Evolutionary conservation across 768 basidiomycete genomes (phyloP), one percentile per base, ranked within the genome.

Genomic region (Leccinellum rugosiceps): DNA sequence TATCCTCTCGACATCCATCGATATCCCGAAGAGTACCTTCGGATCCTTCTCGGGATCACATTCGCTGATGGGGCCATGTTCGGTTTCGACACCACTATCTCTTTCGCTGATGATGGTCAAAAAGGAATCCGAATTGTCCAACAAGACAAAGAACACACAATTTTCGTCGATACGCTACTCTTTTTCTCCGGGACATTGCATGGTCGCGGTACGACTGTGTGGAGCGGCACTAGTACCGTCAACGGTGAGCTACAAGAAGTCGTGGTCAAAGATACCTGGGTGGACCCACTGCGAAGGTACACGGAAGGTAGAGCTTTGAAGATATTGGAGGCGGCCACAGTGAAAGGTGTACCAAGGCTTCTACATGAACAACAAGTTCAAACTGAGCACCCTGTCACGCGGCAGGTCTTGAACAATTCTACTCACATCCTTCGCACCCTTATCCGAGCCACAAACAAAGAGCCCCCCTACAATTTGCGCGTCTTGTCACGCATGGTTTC

Each of bases 221-320:
- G 55, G 53, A 45, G 28, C 7, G n/a, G 34, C 6, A 30, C 0
- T 9, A 15, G 38, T 2, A 48, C 23, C 8, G 10, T n/a, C n/a
- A n/a, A 21, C 14, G 11, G 30, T 2, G 38, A 53, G 13, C 23
- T 13, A 3, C 10, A 44, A 17, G 55, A 58, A 15, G 60, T 58
- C 4, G 49, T 51, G 1, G 35, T 61, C 13, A 61, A 58, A 23
- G 52, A 61, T 21, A 23, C 43, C 3, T 61, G 53, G 45, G 34
- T 58, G 1, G 53, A 58, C n/a, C 60, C 46, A 1, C n/a, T 48
- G 5, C 13, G 32, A 31, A 23, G 23, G 32, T 58, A 31, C 13
- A 31, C 50, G 14, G 44, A 45, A 45, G 44, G 17, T 4, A 43
- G 23, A 8, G 25, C 25, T 8, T 19, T 21, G 13, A 50, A 32